Conservation (phyloP, 768 basidiomycete genomes). For the Xerocomellus amylosporus region DNA sequence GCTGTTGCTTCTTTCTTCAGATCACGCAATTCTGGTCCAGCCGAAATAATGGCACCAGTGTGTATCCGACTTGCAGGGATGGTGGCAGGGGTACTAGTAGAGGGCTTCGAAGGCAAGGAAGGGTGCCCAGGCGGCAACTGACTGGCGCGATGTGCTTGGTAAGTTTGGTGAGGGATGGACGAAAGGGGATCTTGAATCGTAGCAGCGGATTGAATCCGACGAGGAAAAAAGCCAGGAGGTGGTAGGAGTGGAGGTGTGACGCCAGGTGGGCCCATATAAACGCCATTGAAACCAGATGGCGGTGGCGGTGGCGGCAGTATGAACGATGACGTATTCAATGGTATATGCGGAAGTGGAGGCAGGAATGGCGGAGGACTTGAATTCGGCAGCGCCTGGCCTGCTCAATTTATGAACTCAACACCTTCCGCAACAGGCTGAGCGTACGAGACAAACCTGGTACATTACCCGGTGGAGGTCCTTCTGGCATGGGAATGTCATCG, state of each 20-base stretch:
- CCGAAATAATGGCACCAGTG: slow-evolving; percentile 69
- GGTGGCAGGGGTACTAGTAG: slow-evolving; percentile 13
- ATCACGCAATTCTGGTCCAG: slow-evolving; percentile 86
- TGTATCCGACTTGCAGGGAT: slow-evolving; percentile 47
- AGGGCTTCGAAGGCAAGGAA: slow-evolving; percentile 44
- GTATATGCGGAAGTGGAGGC: slow-evolving; percentile 15
- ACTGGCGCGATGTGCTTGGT: slow-evolving; percentile 63
- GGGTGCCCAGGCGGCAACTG: slow-evolving; percentile 39
- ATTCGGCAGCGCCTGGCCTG: slow-evolving; percentile 3
- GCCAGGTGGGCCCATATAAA: slow-evolving; percentile 11
- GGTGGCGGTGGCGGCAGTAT: slow-evolving; percentile 16
- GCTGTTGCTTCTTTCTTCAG: slow-evolving; percentile 93
- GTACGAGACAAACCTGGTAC: slow-evolving; percentile 17
- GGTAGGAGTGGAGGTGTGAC: slow-evolving; percentile 38
- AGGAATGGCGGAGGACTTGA: slow-evolving; percentile 18
- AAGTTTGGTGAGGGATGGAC: slow-evolving; percentile 73
- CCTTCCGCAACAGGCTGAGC: neutral
- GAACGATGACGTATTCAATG: slow-evolving; percentile 19
- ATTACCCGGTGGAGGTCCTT: slow-evolving; percentile 62
- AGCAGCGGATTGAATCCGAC: slow-evolving; percentile 47
- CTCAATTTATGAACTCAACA: neutral
- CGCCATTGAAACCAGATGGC: slow-evolving; percentile 11
- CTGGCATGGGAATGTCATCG: slow-evolving; percentile 89
- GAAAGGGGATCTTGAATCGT: slow-evolving; percentile 75
- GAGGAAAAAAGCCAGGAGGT: slow-evolving; percentile 67